Conservation (phyloP, 2,329 filamentous ascomycete species). For the Plenodomus lindquistii region DNA sequence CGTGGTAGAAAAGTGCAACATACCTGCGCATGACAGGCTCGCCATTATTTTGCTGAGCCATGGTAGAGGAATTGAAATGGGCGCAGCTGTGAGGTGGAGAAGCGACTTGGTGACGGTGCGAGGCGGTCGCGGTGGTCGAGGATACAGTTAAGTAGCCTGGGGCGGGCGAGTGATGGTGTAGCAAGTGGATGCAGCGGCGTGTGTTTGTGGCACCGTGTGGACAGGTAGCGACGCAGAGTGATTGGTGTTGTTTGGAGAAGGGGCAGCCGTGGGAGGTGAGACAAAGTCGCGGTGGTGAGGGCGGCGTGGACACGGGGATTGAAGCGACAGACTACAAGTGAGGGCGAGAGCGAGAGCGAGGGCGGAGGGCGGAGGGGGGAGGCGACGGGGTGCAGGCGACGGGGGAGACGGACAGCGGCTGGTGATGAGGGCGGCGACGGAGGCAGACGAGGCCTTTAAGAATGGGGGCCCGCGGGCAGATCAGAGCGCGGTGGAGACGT, state of each 20-base stretch:
- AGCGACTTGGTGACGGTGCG: not conserved
- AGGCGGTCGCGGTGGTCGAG: not conserved
- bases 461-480: not conserved
- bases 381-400: not conserved
- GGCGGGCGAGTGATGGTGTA: slow-evolving; percentile 1
- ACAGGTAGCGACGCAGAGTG: slow-evolving; percentile 4
- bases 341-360: not conserved
- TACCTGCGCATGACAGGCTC: slow-evolving; percentile 70
- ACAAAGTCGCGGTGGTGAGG: slow-evolving; percentile 4
- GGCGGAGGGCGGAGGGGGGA: slow-evolving; percentile 4
- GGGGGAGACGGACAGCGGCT: slow-evolving; percentile 1
- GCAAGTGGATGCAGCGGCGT: slow-evolving; percentile 3
- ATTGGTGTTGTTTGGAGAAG: slow-evolving; percentile 7
- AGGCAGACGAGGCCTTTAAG: not conserved
- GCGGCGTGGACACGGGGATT: slow-evolving; percentile 1
- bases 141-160: slow-evolving; percentile 18
- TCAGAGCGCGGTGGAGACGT: not conserved
- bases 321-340: slow-evolving; percentile 17
- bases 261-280: slow-evolving; percentile 11
- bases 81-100: slow-evolving; percentile 3
- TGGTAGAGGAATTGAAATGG: slow-evolving; percentile 17
- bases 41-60: slow-evolving; percentile 43
- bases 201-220: slow-evolving; percentile 3
- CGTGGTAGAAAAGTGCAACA: slow-evolving; percentile 30
- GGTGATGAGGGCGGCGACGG: not conserved